Evolutionary conservation across 2,329 filamentous ascomycete genomes (phyloP), one percentile per base, ranked within the genome.

Genomic region (Cadophora sp.): DNA sequence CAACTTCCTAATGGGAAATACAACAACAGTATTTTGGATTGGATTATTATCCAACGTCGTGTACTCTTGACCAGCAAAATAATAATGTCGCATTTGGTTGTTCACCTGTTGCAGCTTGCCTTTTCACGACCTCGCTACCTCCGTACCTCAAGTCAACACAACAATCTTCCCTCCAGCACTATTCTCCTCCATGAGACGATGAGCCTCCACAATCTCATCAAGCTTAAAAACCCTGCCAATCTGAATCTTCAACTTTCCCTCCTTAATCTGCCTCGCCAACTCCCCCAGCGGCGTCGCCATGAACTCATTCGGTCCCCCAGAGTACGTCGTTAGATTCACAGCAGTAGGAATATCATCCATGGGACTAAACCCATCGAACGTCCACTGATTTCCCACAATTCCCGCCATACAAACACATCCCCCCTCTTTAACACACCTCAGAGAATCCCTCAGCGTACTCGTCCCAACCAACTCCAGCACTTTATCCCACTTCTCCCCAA

Each of bases 351-450:
- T 81, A 4, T 73, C 66, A 18, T 76, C 80, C 80, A 83, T 82
- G 1, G 81, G 81, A 62, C 75, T 76, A 64, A 82, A 79, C 8
- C 78, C 71, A 4, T 80, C 72, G 2, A 72, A 16, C 5, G 64
- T 68, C 81, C 81, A 83, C 50, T 77, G 75, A 63, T 81, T 79
- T 4, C 81, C 80, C 14, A 83, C 80, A 33, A 82, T 82, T 1
- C 82, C 83, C 0, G 80, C 78, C 78, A 84, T 78, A 67, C 81
- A 83, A 1, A 83, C 79, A 22, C 78, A 79, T 0, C 82, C 83
- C 5, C 78, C 77, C 33, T 74, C 64, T 41, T 74, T 76, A 1
- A 75, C 75, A 73, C 81, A 82, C 22, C 73, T 68, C 64, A 84
- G 66, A n/a, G 81, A 83, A 67, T 84, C 83, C 5, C 74, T 69